Evolutionary conservation across 2,329 filamentous ascomycete genomes (phyloP).

Genomic region (Neofusicoccum umdonicola): DNA sequence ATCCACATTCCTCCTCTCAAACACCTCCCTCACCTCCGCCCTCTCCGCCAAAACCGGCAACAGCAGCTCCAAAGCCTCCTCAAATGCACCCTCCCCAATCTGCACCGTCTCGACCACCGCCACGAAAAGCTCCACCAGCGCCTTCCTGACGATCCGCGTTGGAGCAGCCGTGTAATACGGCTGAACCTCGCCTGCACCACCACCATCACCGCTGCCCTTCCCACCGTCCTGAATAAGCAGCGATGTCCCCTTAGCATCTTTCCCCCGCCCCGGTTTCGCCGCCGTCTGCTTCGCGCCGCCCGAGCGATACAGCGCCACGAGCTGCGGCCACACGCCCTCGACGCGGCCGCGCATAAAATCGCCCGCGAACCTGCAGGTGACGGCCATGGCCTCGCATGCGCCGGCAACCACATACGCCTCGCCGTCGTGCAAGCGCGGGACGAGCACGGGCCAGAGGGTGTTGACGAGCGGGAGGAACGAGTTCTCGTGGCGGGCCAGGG

Average conservation of each 20-base stretch:
- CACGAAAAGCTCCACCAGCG: conserved; percentile 58
- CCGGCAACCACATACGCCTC: conserved; percentile 68
- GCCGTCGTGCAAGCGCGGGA: conserved; percentile 63
- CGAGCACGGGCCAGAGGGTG: conserved; percentile 81
- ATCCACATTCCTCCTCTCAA: conserved; percentile 68
- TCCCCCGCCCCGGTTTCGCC: background rate
- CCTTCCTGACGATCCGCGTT: conserved; percentile 63
- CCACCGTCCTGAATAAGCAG: background rate
- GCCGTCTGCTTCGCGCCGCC: background rate
- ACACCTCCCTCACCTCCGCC: conserved; percentile 51
- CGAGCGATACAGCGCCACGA: conserved; percentile 35
- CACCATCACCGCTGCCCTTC: no score
- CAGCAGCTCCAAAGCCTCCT: conserved; percentile 66
- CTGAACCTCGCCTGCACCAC: background rate
- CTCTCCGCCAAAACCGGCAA: conserved; percentile 36
- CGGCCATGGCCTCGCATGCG: conserved; percentile 65
- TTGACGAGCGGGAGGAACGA: conserved; percentile 87
- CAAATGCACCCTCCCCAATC: conserved; percentile 65
- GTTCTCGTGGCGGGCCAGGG: conserved; percentile 74
- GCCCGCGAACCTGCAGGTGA: conserved; percentile 70
- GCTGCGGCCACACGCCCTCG: conserved; percentile 66
- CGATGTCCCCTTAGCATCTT: background rate
- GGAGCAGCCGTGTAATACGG: conserved; percentile 54
- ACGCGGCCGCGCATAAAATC: conserved; percentile 78
- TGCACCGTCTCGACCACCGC: conserved; percentile 61